Conservation (phyloP, 2,329 filamentous ascomycete genomes). For the Pseudofabraea citricarpa region DNA sequence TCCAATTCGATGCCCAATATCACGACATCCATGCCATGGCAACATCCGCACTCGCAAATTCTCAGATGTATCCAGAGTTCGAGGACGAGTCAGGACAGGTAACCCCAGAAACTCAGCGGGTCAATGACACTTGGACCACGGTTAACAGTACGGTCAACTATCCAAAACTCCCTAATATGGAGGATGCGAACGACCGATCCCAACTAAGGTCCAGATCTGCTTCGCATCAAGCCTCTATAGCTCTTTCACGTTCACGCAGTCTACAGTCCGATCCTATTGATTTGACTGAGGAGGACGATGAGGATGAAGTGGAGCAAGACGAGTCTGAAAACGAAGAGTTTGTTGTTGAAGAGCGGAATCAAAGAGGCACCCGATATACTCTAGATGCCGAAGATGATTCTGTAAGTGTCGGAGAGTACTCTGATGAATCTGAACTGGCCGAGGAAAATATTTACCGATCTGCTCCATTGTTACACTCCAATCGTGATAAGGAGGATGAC, state of each 20-base stretch:
- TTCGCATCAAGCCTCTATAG: constrained; percentile 3
- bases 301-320: constrained; percentile 20
- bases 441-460: constrained; percentile 9
- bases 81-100: too few species aligned
- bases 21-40: neutral
- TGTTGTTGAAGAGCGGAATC: too few species aligned
- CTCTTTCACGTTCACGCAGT: constrained; percentile 20
- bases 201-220: too few species aligned
- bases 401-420: neutral
- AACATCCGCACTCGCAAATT: neutral
- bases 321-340: constrained; percentile 30
- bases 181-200: neutral
- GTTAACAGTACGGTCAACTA: constrained; percentile 9
- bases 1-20: neutral
- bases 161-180: constrained; percentile 12
- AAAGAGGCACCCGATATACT: neutral
- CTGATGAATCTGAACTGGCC: neutral
- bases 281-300: constrained; percentile 20
- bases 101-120: neutral
- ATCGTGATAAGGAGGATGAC: constrained; percentile 20
- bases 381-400: neutral
- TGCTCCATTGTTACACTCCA: constrained; percentile 4
- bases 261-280: constrained; percentile 18
- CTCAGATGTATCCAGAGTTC: neutral
- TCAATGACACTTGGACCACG: constrained; percentile 3